Conservation (phyloP, 1,284 basidiomycete species). For the Xanthoconium separans region DNA sequence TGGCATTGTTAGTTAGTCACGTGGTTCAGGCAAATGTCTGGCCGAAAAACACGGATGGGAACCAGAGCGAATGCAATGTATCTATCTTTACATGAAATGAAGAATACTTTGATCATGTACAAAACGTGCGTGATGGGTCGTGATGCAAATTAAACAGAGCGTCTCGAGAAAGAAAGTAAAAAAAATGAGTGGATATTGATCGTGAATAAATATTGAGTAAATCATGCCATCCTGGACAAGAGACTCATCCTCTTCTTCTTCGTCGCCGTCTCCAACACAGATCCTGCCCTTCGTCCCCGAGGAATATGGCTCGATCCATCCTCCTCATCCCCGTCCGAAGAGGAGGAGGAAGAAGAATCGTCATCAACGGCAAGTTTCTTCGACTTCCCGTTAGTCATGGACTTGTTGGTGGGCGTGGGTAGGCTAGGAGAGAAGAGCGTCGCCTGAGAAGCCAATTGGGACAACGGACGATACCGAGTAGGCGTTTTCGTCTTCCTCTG, state of each 20-base stretch:
- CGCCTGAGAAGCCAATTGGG: slow-evolving; percentile 48
- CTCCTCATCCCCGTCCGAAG: slow-evolving; percentile 39
- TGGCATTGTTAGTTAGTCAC: background rate
- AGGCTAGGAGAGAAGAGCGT: slow-evolving; percentile 39
- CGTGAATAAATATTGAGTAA: background rate
- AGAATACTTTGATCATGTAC: slow-evolving; percentile 31
- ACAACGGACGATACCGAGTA: slow-evolving; percentile 44
- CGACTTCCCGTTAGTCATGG: slow-evolving; percentile 23
- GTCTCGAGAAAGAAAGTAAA: background rate
- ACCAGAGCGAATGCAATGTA: background rate
- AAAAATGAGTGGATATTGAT: background rate
- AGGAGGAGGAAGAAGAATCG: slow-evolving; percentile 38
- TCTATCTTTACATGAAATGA: background rate
- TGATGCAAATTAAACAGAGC: background rate
- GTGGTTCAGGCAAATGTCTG: no score
- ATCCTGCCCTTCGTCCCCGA: slow-evolving; percentile 52
- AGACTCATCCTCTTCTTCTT: slow-evolving; percentile 26
- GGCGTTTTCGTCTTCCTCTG: slow-evolving; percentile 30
- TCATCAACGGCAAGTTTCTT: slow-evolving; percentile 35
- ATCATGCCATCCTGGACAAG: slow-evolving; percentile 4
- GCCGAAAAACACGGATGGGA: no score
- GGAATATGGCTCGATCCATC: slow-evolving; percentile 55
- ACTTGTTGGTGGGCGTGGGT: slow-evolving; percentile 25
- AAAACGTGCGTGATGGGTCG: slow-evolving; percentile 31
- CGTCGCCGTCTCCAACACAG: slow-evolving; percentile 23